Evolutionary conservation across 495 filamentous ascomycete genomes (phyloP), one percentile per base, ranked within the genome.

Genomic region (Daldinia vernicosa): DNA sequence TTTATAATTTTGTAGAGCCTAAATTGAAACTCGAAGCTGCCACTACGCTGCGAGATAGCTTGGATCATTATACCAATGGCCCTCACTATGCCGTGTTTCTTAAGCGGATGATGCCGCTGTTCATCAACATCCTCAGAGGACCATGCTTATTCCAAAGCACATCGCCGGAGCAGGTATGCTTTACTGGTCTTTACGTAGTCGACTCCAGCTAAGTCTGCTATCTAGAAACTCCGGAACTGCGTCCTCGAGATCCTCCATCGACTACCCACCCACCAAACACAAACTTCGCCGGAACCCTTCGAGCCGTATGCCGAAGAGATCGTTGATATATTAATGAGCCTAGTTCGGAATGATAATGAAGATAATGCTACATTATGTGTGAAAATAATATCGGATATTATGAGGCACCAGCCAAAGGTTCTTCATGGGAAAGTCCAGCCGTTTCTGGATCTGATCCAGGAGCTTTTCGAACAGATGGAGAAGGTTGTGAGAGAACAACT

Each of bases 281-380:
- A 82, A 57, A 72, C 76, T 7, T 90, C 92, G 8, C 82, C 90
- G 26, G 94, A 97, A 68, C 87, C 87, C 6, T 87, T 97, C 74
- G 93, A 97, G 78, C 92, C 90, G 4, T 95, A 94, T 76, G 95
- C 94, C 17, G 85, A 87, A 40, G 90, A 93, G 66, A 88, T 97
- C 66, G 93, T 97, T 39, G 93, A 97, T 74, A 84, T 95, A 65
- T 81, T 98, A 65, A 95, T 98, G 92, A 84, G 85, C 33, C 83
- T 99, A 27, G 93, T 97, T 58, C 89, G 89, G 63, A 89, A 87
- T 47, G 96, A 99, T 77, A 99, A 99, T 73, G 96, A 99, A 77
- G 96, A 99, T 50, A 99, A 99, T 83, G 96, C 94, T 2, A 92
- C 97, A 14, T 84, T 99, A 60, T 98, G 94, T 76, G 94, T 99